Evolutionary conservation across 2,329 filamentous ascomycete genomes (phyloP).

Genomic region (Colletotrichum scovillei): DNA sequence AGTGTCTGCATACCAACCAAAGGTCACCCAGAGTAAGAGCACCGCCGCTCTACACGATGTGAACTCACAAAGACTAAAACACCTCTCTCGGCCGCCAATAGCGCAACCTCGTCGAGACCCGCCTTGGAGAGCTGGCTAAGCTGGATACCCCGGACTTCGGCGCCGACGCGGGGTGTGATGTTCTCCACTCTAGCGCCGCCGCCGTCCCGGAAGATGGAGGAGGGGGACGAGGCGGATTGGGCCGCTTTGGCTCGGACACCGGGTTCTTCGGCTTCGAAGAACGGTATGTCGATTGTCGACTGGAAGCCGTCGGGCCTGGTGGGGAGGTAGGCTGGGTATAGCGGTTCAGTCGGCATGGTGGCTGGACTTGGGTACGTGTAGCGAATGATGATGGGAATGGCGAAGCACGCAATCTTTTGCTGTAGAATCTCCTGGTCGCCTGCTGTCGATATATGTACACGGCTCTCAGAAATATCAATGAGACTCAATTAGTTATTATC

Average conservation of each 20-base stretch:
- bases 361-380: too few species aligned
- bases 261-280: slow-evolving; percentile 45
- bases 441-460: neutral
- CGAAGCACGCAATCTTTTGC: neutral
- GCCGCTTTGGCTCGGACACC: slow-evolving; percentile 44
- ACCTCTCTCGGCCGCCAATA: slow-evolving; percentile 45
- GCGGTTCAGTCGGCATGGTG: slow-evolving; percentile 42
- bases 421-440: neutral
- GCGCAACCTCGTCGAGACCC: slow-evolving; percentile 44
- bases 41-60: too few species aligned
- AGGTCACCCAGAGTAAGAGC: too few species aligned
- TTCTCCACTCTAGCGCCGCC: slow-evolving; percentile 26
- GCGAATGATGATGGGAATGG: neutral
- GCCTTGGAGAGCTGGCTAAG: slow-evolving; percentile 39
- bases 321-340: slow-evolving; percentile 47
- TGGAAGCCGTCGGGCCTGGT: slow-evolving; percentile 46
- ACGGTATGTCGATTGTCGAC: slow-evolving; percentile 39
- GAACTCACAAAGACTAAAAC: slow-evolving; percentile 44
- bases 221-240: slow-evolving; percentile 23
- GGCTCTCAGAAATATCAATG: neutral
- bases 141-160: slow-evolving; percentile 44
- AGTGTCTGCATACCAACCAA: too few species aligned
- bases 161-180: slow-evolving; percentile 44
- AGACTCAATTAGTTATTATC: neutral
- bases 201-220: slow-evolving; percentile 35